Percentiles rank a stretch among this genome's conserved stretches.
Conservation (phyloP, 768 basidiomycete genomes). For the Lepiota venenata region DNA sequence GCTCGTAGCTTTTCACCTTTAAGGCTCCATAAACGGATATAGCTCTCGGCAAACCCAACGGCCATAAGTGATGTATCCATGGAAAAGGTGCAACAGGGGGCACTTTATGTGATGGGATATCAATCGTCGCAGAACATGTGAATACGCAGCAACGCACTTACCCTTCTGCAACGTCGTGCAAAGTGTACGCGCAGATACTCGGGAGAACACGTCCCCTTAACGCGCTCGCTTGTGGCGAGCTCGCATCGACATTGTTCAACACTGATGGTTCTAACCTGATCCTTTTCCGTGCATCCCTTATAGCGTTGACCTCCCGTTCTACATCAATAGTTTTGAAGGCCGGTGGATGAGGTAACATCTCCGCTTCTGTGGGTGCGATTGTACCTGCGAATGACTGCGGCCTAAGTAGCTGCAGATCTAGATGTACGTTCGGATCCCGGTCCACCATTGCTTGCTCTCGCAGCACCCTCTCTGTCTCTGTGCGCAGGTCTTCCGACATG, state of each 20-base stretch:
- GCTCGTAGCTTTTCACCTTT: constrained; percentile 88
- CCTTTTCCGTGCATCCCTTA: constrained; percentile 88
- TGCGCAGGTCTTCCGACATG: constrained; percentile 72
- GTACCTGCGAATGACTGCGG: constrained; percentile 52
- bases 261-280: constrained; percentile 84
- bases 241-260: constrained; percentile 52
- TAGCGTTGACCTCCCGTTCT: constrained; percentile 84
- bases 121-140: background rate
- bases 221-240: constrained; percentile 54
- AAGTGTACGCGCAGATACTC: constrained; percentile 91
- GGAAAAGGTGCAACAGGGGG: constrained; percentile 87
- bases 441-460: constrained; percentile 81
- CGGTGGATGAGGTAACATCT: constrained; percentile 78
- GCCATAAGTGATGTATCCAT: constrained; percentile 90
- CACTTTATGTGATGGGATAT: constrained; percentile 37
- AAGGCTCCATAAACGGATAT: constrained; percentile 90
- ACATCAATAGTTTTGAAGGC: constrained; percentile 86
- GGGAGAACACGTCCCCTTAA: constrained; percentile 71
- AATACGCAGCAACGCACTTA: constrained; percentile 34
- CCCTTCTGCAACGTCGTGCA: constrained; percentile 97
- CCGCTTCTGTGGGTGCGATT: constrained; percentile 60
- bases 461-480: constrained; percentile 76
- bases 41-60: constrained; percentile 93
- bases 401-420: constrained; percentile 55
- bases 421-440: constrained; percentile 62